Evolutionary conservation across 805 yeast genomes (phyloP).

Genomic region (Saturnispora sekii): DNA sequence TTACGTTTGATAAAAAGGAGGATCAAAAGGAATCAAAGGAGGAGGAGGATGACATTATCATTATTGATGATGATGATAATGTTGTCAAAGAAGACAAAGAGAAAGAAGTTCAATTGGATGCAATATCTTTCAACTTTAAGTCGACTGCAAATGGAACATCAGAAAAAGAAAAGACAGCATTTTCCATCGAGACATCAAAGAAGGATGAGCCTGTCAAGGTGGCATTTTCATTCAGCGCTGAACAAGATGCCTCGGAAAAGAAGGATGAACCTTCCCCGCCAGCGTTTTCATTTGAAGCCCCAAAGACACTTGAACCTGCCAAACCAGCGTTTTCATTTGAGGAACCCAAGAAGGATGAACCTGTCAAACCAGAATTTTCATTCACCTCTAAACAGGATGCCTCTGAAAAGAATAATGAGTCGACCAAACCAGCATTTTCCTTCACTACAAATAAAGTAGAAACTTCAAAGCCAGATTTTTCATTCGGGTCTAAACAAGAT

Average conservation of each 20-base stretch:
- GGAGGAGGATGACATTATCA: not conserved
- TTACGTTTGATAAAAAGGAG: not conserved
- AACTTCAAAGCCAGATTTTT: not conserved
- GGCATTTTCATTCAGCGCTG: not conserved
- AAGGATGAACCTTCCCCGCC: not conserved
- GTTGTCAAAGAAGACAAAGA: not conserved
- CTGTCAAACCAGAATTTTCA: not conserved
- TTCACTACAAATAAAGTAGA: not conserved
- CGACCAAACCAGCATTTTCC: not conserved
- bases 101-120: not conserved
- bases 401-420: not conserved
- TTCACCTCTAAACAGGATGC: not conserved
- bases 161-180: no score
- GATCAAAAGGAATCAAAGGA: not conserved
- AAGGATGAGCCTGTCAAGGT: not conserved
- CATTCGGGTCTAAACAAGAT: no score
- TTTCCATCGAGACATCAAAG: not conserved
- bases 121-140: not conserved
- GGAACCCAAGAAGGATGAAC: not conserved
- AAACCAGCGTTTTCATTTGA: not conserved
- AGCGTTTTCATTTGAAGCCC: not conserved
- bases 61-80: slow-evolving; percentile 1
- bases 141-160: no score
- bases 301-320: not conserved
- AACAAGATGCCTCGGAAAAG: not conserved